A percentile compares a stretch with the other conserved stretches of the same genome.
Conservation (phyloP, 495 filamentous ascomycete species). For the Podospora pseudocomata region DNA sequence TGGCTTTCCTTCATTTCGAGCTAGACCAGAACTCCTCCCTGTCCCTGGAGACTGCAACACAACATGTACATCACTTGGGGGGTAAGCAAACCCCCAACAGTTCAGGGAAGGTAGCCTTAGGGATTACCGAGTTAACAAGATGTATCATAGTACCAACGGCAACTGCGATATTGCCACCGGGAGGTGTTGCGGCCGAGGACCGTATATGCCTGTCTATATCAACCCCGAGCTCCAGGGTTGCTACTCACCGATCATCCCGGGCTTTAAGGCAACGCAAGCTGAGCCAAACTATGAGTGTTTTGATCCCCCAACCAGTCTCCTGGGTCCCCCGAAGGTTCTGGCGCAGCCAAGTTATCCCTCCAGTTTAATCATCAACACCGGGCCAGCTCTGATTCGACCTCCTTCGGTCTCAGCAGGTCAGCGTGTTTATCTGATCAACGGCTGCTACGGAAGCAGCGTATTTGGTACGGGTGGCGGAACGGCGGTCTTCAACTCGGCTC, state of each 20-base stretch:
- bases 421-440: neutral
- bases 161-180: neutral
- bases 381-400: slow-evolving; percentile 1
- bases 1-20: neutral
- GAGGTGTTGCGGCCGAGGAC: slow-evolving; percentile 4
- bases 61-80: neutral
- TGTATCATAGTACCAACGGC: neutral
- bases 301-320: neutral
- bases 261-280: slow-evolving; percentile 5
- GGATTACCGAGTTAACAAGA: neutral
- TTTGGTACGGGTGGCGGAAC: neutral
- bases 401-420: neutral
- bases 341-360: neutral
- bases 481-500: neutral
- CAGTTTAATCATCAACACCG: neutral
- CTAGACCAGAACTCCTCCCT: neutral
- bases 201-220: slow-evolving; percentile 5
- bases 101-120: neutral
- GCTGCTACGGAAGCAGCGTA: neutral
- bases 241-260: slow-evolving; percentile 5
- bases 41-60: slow-evolving; percentile 7
- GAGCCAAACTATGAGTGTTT: slow-evolving; percentile 4
- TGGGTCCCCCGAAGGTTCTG: slow-evolving; percentile 4
- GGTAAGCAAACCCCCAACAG: neutral
- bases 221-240: slow-evolving; percentile 9